These are phyloP conservation scores for Pythium periplocum DNA, from an alignment of 352 stramenopile species.

Conservation along the genomic window DNA sequence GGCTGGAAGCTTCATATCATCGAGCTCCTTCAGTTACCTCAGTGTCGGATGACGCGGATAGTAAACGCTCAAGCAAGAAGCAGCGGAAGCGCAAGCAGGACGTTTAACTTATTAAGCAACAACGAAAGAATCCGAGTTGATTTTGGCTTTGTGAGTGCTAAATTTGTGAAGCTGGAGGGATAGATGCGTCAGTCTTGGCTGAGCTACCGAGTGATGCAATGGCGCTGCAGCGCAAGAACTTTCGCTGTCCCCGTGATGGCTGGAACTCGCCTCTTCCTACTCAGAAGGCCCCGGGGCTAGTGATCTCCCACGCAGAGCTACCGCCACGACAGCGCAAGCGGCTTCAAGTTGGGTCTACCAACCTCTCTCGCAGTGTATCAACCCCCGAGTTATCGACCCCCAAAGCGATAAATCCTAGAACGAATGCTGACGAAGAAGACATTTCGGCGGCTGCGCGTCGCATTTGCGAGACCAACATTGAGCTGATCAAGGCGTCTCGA, in stretches of 20 bases:
- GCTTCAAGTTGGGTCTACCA: constrained; percentile 72
- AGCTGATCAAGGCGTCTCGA: constrained; percentile 30
- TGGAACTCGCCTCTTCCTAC: constrained; percentile 7
- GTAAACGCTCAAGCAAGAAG: constrained; percentile 10
- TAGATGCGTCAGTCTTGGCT: too few species aligned
- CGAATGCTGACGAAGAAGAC: constrained; percentile 2
- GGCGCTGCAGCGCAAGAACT: constrained; percentile 61
- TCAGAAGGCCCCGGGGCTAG: constrained; percentile 6
- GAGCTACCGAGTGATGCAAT: constrained; percentile 2
- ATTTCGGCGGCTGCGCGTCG: constrained; percentile 19
- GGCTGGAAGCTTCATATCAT: neutral
- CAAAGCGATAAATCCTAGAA: neutral
- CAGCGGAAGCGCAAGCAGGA: neutral
- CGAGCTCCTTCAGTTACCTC: too few species aligned
- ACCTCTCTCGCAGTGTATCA: constrained; percentile 34
- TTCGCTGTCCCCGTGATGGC: constrained; percentile 33
- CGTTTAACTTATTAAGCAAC: too few species aligned
- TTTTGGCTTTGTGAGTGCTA: too few species aligned
- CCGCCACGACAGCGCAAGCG: constrained; percentile 52
- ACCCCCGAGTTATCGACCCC: constrained; percentile 9
- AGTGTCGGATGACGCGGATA: neutral
- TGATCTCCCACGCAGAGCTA: constrained; percentile 41
- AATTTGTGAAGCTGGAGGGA: too few species aligned
- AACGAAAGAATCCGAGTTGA: too few species aligned
- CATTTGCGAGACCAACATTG: constrained; percentile 41